Evolutionary conservation across 768 basidiomycete species (phyloP).

Genomic region (Panaeolus papilionaceus): DNA sequence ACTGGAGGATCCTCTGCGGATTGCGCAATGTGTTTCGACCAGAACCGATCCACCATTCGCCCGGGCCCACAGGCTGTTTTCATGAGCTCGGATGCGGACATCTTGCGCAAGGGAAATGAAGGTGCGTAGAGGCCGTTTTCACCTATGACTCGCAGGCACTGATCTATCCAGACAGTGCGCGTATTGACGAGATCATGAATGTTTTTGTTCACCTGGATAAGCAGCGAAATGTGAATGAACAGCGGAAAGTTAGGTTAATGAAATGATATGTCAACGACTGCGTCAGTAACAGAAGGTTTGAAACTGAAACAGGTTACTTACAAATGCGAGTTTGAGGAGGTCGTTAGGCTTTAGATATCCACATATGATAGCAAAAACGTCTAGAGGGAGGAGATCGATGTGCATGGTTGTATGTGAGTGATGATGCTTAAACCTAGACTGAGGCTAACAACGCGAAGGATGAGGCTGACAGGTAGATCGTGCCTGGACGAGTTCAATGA

Average conservation of each 20-base stretch:
- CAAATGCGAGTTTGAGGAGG: neutral
- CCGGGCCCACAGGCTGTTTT: conserved; percentile 9
- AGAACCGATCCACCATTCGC: neutral
- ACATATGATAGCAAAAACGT: neutral
- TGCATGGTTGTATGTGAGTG: neutral
- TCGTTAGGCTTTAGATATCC: neutral
- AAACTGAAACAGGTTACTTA: neutral
- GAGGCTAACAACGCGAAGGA: neutral
- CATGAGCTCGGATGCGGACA: neutral
- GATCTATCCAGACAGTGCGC: conserved; percentile 1
- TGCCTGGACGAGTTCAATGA: too few relatives aligned
- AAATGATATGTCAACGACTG: neutral
- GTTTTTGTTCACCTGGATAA: neutral
- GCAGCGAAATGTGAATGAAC: neutral
- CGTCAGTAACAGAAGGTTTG: neutral
- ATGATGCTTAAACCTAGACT: neutral
- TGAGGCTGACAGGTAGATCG: neutral
- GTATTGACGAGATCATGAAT: neutral
- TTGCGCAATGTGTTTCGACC: neutral
- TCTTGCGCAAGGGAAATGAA: conserved; percentile 7
- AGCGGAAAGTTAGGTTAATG: neutral
- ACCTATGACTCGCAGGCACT: neutral
- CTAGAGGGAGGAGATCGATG: neutral
- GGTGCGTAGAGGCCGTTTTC: neutral
- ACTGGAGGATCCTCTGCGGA: neutral